Percentiles rank a stretch among this genome's conserved stretches.
These are phyloP conservation scores for Thelephora ganbajun DNA, from an alignment of 768 basidiomycete species.

Conservation along the genomic window DNA sequence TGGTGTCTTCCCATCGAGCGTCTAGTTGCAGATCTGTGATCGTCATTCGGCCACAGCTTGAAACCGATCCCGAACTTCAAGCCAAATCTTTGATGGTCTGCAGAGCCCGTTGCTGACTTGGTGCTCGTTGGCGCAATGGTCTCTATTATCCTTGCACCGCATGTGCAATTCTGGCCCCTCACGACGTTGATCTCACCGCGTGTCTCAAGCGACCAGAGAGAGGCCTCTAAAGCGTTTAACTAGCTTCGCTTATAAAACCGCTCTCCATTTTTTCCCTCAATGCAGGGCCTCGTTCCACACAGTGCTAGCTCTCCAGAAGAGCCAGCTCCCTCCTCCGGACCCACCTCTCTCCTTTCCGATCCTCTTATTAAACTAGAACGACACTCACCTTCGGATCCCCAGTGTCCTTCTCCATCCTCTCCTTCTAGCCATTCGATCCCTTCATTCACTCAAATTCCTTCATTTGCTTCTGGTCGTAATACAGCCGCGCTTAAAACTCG, in stretches of 20 bases:
- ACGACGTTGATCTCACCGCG: neutral
- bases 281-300: neutral
- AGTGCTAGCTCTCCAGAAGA: neutral
- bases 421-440: constrained; percentile 4
- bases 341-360: neutral
- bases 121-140: neutral
- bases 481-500: constrained; percentile 3
- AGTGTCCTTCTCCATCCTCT: constrained; percentile 12
- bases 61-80: no score
- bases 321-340: neutral
- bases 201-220: no score
- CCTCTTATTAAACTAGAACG: no score
- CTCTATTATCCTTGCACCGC: neutral
- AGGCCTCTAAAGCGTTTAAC: no score
- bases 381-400: neutral
- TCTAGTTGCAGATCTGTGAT: no score
- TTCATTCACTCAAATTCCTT: constrained; percentile 3
- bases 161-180: neutral
- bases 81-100: no score
- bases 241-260: neutral
- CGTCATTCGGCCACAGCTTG: no score
- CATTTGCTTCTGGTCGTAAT: constrained; percentile 3
- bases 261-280: neutral
- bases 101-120: no score
- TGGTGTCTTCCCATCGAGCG: no score